A percentile compares a stretch with the other conserved stretches of the same genome.
Evolutionary conservation across 371 early-diverging fungal species (phyloP).

Genomic region (Batrachochytrium dendrobatidis): DNA sequence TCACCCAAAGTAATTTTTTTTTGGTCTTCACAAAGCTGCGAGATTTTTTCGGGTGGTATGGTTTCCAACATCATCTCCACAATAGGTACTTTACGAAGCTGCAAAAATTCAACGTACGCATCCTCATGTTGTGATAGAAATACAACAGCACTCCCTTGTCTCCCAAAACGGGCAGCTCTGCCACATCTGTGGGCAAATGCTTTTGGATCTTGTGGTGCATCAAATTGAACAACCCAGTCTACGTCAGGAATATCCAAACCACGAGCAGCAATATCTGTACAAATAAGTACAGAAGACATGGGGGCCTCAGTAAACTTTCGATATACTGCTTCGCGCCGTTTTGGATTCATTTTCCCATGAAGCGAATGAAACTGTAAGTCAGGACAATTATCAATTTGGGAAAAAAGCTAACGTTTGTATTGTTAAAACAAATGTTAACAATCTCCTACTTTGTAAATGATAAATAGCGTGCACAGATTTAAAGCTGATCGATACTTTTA

Average conservation of each 20-base stretch:
- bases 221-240: slow-evolving; percentile 92
- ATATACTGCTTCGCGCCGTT: slow-evolving; percentile 53
- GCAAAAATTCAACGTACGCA: slow-evolving; percentile 78
- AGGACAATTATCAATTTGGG: slow-evolving; percentile 12
- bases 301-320: slow-evolving; percentile 22
- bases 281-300: slow-evolving; percentile 61
- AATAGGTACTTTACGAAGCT: slow-evolving; percentile 81
- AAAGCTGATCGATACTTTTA: too few species aligned
- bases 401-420: slow-evolving; percentile 22
- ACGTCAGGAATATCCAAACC: slow-evolving; percentile 97
- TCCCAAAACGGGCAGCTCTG: slow-evolving; percentile 90
- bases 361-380: slow-evolving; percentile 64
- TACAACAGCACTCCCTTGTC: slow-evolving; percentile 79
- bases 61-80: slow-evolving; percentile 3
- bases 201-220: slow-evolving; percentile 94
- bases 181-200: slow-evolving; percentile 98
- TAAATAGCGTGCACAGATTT: too few species aligned
- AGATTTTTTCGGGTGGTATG: background rate
- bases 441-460: too few species aligned
- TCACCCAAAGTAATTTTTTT: slow-evolving; percentile 12
- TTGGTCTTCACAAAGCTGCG: background rate
- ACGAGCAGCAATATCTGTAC: slow-evolving; percentile 97
- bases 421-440: too few species aligned
- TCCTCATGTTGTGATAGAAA: slow-evolving; percentile 78
- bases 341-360: slow-evolving; percentile 91